These are phyloP conservation scores for Talaromyces amestolkiae DNA, from an alignment of 2,329 filamentous ascomycete genomes.

Conservation along the genomic window DNA sequence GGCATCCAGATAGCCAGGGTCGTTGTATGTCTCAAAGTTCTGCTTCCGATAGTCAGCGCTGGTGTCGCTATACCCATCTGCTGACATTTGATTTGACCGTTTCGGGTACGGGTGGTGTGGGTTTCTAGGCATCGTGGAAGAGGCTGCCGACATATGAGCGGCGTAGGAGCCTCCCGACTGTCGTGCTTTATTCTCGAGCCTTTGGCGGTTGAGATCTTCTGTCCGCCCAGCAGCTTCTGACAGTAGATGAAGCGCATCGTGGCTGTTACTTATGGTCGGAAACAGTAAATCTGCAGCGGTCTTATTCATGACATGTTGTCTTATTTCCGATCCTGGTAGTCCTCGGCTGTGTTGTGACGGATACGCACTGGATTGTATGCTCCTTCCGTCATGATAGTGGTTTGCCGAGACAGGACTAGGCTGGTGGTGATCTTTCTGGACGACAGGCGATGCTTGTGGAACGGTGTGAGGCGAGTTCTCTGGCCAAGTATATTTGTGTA, in stretches of 20 bases:
- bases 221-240: constrained; percentile 72
- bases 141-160: constrained; percentile 36
- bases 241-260: constrained; percentile 86
- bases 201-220: constrained; percentile 50
- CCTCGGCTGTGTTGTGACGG: constrained; percentile 33
- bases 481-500: constrained; percentile 32
- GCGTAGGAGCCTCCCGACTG: constrained; percentile 42
- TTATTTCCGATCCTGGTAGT: constrained; percentile 24
- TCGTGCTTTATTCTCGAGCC: constrained; percentile 46
- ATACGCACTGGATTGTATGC: constrained; percentile 26
- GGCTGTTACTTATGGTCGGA: constrained; percentile 78
- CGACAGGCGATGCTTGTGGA: constrained; percentile 23
- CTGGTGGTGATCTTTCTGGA: constrained; percentile 29
- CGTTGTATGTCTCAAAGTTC: constrained; percentile 31
- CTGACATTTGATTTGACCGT: constrained; percentile 42
- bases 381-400: constrained; percentile 31
- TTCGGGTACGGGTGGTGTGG: constrained; percentile 35
- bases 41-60: constrained; percentile 29
- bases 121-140: constrained; percentile 33
- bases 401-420: constrained; percentile 28
- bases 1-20: constrained; percentile 57
- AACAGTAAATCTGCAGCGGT: constrained; percentile 60
- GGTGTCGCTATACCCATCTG: constrained; percentile 47
- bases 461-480: constrained; percentile 27
- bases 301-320: constrained; percentile 58